phyloP scores from a whole-genome alignment of 108 stramenopile genomes.

The Discostella stelligeroides region DNA sequence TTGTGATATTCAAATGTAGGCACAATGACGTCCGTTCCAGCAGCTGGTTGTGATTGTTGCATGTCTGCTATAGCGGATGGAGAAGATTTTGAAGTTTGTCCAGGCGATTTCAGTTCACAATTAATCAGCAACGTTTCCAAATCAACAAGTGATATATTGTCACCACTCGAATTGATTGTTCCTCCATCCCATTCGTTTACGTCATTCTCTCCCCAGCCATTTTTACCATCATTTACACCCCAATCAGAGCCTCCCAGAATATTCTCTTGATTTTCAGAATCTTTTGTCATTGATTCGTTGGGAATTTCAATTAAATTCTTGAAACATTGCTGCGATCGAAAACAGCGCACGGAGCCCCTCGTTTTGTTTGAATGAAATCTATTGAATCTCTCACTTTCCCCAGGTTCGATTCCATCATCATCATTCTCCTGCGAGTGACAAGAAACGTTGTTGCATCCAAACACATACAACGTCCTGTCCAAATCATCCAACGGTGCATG shows the following conservation, averaged over 20 bases:
- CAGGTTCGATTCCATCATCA: background rate
- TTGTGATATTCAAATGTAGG: slow-evolving; percentile 48
- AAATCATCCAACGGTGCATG: slow-evolving; percentile 46
- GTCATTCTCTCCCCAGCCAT: slow-evolving; percentile 22
- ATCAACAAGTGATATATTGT: slow-evolving; percentile 48
- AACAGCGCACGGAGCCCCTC: slow-evolving; percentile 51
- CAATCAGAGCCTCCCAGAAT: slow-evolving; percentile 54
- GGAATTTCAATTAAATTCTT: slow-evolving; percentile 4
- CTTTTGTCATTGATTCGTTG: slow-evolving; percentile 25
- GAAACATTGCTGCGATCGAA: slow-evolving; percentile 34
- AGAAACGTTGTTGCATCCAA: slow-evolving; percentile 58
- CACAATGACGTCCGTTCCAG: background rate
- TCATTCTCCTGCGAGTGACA: slow-evolving; percentile 37
- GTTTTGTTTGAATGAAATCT: slow-evolving; percentile 49
- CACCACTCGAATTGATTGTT: background rate
- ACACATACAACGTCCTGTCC: slow-evolving; percentile 49
- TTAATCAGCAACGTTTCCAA: slow-evolving; percentile 65
- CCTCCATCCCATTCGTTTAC: slow-evolving; percentile 32
- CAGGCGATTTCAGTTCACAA: slow-evolving; percentile 42
- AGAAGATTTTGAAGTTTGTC: slow-evolving; percentile 3
- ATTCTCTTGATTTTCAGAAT: slow-evolving; percentile 10
- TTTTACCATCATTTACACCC: slow-evolving; percentile 46
- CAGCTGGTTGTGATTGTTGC: slow-evolving; percentile 9
- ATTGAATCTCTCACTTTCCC: background rate
- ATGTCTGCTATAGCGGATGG: slow-evolving; percentile 15